phyloP scores from a whole-genome alignment of 2,329 filamentous ascomycete genomes.

The Domatiomyces globalis region DNA sequence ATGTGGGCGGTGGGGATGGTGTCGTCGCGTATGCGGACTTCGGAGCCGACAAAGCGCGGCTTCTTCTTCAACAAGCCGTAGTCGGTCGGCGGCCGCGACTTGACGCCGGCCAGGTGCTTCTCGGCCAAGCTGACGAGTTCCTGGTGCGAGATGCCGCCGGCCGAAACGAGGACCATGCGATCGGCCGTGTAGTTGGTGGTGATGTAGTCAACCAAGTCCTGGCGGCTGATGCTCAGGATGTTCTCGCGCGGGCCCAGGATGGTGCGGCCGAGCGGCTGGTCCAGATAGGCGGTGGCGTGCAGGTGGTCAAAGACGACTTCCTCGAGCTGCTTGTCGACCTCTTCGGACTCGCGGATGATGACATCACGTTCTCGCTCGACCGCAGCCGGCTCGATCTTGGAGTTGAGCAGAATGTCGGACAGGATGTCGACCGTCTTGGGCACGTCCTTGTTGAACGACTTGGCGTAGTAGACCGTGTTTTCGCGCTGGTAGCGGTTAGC shows the following conservation, averaged over 20 bases:
- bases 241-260: conserved; percentile 97
- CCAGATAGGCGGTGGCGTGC: conserved; percentile 94
- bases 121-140: conserved; percentile 91
- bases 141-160: conserved; percentile 85
- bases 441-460: conserved; percentile 96
- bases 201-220: conserved; percentile 90
- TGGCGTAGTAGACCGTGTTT: conserved; percentile 99
- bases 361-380: conserved; percentile 98
- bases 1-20: conserved; percentile 94
- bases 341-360: conserved; percentile 95
- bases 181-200: conserved; percentile 99
- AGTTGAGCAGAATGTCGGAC: conserved; percentile 98
- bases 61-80: conserved; percentile 66
- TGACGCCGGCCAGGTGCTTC: conserved; percentile 78
- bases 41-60: conserved; percentile 92
- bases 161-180: conserved; percentile 95
- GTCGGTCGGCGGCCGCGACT: conserved; percentile 59
- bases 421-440: conserved; percentile 95
- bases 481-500: conserved; percentile 52
- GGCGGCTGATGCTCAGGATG: conserved; percentile 86
- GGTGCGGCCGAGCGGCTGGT: conserved; percentile 89
- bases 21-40: conserved; percentile 90
- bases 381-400: conserved; percentile 81
- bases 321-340: conserved; percentile 99
- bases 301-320: conserved; percentile 99